Base-by-base conservation (phyloP, 2,329 filamentous ascomycete genomes). In the Pseudogymnoascus sp. region DNA sequence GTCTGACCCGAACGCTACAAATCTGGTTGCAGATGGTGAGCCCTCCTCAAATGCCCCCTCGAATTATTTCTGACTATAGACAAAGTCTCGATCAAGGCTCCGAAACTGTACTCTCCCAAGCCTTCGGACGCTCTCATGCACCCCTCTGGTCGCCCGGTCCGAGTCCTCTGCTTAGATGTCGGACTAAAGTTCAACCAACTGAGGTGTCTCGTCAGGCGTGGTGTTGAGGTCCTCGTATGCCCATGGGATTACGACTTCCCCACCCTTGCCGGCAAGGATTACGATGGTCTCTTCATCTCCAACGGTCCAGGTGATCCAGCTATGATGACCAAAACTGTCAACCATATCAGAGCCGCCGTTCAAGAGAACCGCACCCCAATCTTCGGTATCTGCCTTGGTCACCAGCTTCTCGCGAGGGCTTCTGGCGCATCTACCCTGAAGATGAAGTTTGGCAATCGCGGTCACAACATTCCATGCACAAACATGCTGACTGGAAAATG, bases 381-480 rank as follows among this genome's bases (percentile, higher is more conserved):
- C 77, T 95, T 99, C 86, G 94, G 94, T 70, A 97, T 99, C 73
- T 99, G 94, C 75, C 85, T 99, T 67, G 94, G 94, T 66, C 93
- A 97, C 74, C 93, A 97, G 77, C 82, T 97, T 68, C 85, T 97
- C 60, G 92, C 93, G 60, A 84, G 92, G 68, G 92, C 93, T 62
- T 86, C 92, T 33, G 93, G 93, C 61, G 93, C 92, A 54, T 81
- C 81, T 54, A 97, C 94, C 0, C 76, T 83, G 71, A 99, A 99
- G 82, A 96, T 99, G 91, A 97, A 97, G 82, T 99, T 97, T 71
- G 94, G 94, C 78, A 99, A 99, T 79, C 90, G 94, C 71, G 94
- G 93, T 44, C 91, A 96, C 81, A 99, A 99, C 78, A 97, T 99
- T 71, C 94, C 94, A 47, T 97, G 92, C 81, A 97, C 93, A 9